Evolutionary conservation across 2,329 filamentous ascomycete genomes (phyloP), one percentile per base, ranked within the genome.

Genomic region (Proliferodiscus dingleyae): DNA sequence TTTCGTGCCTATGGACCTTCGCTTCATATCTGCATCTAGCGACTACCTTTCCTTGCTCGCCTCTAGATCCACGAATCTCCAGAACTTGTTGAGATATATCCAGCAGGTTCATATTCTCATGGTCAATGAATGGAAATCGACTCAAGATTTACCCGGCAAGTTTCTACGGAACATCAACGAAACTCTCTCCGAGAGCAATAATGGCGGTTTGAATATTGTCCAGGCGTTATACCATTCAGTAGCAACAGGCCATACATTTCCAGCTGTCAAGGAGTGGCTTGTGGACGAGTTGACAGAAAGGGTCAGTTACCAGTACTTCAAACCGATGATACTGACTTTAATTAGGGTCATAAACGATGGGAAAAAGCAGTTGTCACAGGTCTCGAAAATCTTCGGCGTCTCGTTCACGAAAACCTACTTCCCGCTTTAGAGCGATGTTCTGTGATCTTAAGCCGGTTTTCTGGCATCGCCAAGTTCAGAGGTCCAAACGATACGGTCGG

Each of bases 291-390:
- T 96, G 23, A 80, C 81, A 6, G 88, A 94, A 61, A 73, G 87
- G 51, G 87, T 90, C 71, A 60, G 77, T 65, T 23, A 21, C 28
- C 13, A 10, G 18, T 21, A 23, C 37, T 36, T 9, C 36, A 22
- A 19, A 29, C 34, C 16, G 18, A 8, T 18, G 6, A 11, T 40
- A 32, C 34, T 45, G 22, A 23, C 46, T 58, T 47, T 23, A 13
- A 16, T 1, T 15, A 93, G 85, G 89, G 89, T 0, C 87, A 95
- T 58, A 96, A 95, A 66, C 77, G 93, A 39, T 98, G 93, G 93
- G 90, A 97, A 52, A 94, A 91, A 60, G 84, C 87, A 5, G 85
- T 94, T 2, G 75, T 79, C 2, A 80, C 81, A 3, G 88, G 89
- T 1, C 83, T 96, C 16, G 82, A 87, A 49, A 84, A 81, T 43